Percentiles rank a stretch among this genome's conserved stretches.
Conservation (phyloP, 805 yeast genomes). For the Nakazawaea laoshanensis region DNA sequence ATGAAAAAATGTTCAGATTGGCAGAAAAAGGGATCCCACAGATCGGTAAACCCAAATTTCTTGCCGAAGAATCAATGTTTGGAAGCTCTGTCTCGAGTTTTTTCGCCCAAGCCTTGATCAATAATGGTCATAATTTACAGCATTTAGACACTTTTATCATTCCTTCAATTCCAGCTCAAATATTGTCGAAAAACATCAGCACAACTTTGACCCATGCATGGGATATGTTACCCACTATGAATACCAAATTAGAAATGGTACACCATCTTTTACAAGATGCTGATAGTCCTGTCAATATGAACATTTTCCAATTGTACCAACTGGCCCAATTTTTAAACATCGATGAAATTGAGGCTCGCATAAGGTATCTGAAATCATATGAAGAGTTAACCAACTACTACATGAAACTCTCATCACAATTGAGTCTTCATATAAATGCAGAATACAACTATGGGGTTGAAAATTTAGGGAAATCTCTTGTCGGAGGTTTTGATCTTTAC, state of each 20-base stretch:
- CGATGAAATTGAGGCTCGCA: constrained; percentile 15
- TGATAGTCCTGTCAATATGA: constrained; percentile 32
- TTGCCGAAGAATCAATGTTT: constrained; percentile 17
- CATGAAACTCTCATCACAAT: constrained; percentile 13
- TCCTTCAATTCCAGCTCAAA: constrained; percentile 22
- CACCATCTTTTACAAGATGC: constrained; percentile 25
- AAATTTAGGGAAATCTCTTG: constrained; percentile 17
- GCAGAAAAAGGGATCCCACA: constrained; percentile 13
- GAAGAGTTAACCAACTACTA: constrained; percentile 19
- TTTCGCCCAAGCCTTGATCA: constrained; percentile 10
- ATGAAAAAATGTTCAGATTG: constrained; percentile 18
- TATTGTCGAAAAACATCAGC: constrained; percentile 20
- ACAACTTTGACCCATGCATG: constrained; percentile 19
- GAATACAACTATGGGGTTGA: constrained; percentile 21
- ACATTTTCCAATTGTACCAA: constrained; percentile 27
- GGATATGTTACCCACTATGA: constrained; percentile 21
- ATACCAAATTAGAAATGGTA: constrained; percentile 24
- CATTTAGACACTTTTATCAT: constrained; percentile 17
- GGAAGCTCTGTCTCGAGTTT: neutral
- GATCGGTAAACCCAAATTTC: constrained; percentile 24
- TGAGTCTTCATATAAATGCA: constrained; percentile 14
- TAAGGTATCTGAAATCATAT: constrained; percentile 14
- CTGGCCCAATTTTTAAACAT: constrained; percentile 27
- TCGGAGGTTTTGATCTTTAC: constrained; percentile 15
- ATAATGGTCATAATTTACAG: constrained; percentile 14